These are phyloP conservation scores for Penicillium sp. DNA, from an alignment of 2,329 filamentous ascomycete genomes.

Conservation along the genomic window DNA sequence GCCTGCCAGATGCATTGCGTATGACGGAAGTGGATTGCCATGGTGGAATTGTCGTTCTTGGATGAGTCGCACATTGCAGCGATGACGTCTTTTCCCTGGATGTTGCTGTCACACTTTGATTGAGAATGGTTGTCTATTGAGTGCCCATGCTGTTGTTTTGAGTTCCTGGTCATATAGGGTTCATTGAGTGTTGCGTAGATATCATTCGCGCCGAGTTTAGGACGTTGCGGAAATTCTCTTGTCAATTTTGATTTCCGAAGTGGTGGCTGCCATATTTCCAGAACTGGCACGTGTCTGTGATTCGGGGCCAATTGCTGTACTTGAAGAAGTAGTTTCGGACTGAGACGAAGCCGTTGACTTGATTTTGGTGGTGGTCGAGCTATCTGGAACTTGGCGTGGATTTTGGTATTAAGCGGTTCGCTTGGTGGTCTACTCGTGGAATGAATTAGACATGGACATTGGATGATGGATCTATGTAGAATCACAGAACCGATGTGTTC, in stretches of 20 bases:
- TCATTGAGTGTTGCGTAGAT: conserved; percentile 32
- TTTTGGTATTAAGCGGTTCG: conserved; percentile 17
- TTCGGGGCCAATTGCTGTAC: conserved; percentile 31
- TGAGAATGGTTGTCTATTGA: background rate
- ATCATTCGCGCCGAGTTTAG: conserved; percentile 27
- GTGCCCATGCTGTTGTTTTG: background rate
- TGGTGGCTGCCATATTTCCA: conserved; percentile 32
- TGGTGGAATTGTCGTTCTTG: background rate
- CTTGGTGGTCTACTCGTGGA: conserved; percentile 3
- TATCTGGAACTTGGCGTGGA: conserved; percentile 28
- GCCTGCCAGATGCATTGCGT: conserved; percentile 19
- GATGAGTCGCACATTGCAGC: conserved; percentile 19
- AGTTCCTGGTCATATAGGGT: conserved; percentile 17
- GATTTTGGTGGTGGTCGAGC: conserved; percentile 33
- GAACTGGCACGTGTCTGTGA: conserved; percentile 28
- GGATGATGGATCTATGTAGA: background rate
- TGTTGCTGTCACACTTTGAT: background rate
- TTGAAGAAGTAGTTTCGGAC: conserved; percentile 31
- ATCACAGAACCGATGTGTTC: background rate
- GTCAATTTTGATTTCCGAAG: conserved; percentile 27
- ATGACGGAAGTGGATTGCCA: conserved; percentile 19
- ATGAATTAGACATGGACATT: background rate
- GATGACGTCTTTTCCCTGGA: conserved; percentile 16
- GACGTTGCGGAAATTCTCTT: conserved; percentile 16
- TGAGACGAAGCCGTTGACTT: conserved; percentile 24